phyloP scores from a whole-genome alignment of 2,329 filamentous ascomycete genomes.

The Xylogone sp. region DNA sequence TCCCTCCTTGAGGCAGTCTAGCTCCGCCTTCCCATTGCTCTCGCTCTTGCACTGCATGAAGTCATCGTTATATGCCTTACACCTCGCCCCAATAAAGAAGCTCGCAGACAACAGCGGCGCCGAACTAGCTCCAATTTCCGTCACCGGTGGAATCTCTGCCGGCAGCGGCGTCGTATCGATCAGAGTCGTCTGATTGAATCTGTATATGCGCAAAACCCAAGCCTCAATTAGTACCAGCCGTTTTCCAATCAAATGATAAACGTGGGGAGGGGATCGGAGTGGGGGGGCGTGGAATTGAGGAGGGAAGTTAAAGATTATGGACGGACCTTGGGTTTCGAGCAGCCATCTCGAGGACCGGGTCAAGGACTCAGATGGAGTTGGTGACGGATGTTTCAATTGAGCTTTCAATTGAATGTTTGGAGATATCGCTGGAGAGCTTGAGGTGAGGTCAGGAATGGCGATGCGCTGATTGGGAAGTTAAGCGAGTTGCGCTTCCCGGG shows the following conservation, averaged over 20 bases:
- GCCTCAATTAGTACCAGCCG: too few relatives aligned
- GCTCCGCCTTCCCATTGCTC: constrained; percentile 82
- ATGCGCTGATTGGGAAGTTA: constrained; percentile 18
- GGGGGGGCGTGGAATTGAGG: too few relatives aligned
- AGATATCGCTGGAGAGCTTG: constrained; percentile 17
- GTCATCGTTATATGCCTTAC: constrained; percentile 95
- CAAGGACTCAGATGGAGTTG: constrained; percentile 9
- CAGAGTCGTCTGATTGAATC: constrained; percentile 92
- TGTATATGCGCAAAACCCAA: constrained; percentile 44
- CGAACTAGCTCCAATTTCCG: constrained; percentile 89
- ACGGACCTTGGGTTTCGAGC: constrained; percentile 23
- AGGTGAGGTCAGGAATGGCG: constrained; percentile 26
- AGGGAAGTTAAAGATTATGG: too few relatives aligned
- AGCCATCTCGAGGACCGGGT: constrained; percentile 23
- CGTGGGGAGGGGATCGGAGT: too few relatives aligned
- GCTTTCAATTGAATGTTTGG: constrained; percentile 18
- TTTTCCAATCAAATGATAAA: too few relatives aligned
- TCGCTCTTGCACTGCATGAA: constrained; percentile 99
- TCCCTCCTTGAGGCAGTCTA: constrained; percentile 94
- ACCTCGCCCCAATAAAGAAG: constrained; percentile 96
- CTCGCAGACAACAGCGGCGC: constrained; percentile 87
- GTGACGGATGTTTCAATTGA: constrained; percentile 32
- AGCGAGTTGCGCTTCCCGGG: constrained; percentile 10
- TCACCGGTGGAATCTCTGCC: constrained; percentile 83
- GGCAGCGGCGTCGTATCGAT: constrained; percentile 96